Percentiles rank a stretch among this genome's conserved stretches.
Evolutionary conservation across 495 filamentous ascomycete genomes (phyloP).

Genomic region (Echria macrotheca): DNA sequence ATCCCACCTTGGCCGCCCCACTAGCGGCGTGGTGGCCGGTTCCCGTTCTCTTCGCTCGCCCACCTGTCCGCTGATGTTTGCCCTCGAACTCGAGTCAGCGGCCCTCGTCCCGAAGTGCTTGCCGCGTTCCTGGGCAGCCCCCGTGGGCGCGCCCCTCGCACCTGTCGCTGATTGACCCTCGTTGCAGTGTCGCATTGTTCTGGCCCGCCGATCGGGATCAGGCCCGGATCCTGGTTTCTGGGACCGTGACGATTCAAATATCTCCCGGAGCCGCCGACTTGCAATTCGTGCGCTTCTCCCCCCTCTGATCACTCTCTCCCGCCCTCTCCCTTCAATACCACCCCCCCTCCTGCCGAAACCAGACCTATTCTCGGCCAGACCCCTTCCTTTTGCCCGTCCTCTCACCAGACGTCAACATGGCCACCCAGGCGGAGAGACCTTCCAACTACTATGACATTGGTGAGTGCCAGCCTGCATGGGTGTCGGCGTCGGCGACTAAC

Average conservation of each 20-base stretch:
- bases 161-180: neutral
- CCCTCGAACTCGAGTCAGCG: constrained; percentile 4
- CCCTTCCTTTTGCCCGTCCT: neutral
- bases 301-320: neutral
- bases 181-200: neutral
- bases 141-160: constrained; percentile 9
- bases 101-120: constrained; percentile 23
- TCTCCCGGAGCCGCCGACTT: neutral
- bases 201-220: constrained; percentile 18
- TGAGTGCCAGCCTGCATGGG: constrained; percentile 3
- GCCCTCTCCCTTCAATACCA: neutral
- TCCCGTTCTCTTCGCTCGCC: constrained; percentile 8
- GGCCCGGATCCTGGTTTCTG: constrained; percentile 20
- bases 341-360: neutral
- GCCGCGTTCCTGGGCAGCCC: constrained; percentile 19
- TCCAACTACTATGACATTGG: constrained; percentile 32
- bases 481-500: neutral
- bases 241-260: constrained; percentile 9
- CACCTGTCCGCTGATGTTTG: neutral
- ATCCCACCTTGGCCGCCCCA: neutral
- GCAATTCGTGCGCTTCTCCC: neutral
- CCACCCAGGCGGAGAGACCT: constrained; percentile 12
- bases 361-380: neutral
- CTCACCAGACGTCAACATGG: constrained; percentile 18
- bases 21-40: neutral